Evolutionary conservation across 306 rosid genomes (phyloP).

Genomic region (Trifolium subterraneum): DNA sequence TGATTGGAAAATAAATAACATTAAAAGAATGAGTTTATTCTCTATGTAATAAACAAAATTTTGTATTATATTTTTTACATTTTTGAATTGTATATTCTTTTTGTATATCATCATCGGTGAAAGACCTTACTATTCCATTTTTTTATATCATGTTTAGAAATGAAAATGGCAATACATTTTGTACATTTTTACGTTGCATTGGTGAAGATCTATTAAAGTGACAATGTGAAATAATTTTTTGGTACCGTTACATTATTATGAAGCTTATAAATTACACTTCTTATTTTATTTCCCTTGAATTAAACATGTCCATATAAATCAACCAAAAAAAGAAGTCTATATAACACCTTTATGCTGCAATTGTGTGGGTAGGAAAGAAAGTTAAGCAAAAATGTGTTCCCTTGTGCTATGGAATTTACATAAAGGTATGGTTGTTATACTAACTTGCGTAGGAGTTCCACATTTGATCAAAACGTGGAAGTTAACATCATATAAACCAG

Average conservation of each 20-base stretch:
- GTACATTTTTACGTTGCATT: too few relatives aligned
- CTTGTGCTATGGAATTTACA: neutral
- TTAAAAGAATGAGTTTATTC: constrained; percentile 8
- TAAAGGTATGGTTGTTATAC: constrained; percentile 3
- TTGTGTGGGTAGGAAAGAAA: neutral
- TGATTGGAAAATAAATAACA: constrained; percentile 26
- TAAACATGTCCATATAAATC: neutral
- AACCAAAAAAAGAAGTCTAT: too few relatives aligned
- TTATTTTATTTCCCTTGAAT: neutral
- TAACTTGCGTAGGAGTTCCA: neutral
- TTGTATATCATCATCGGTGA: neutral
- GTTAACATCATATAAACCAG: too few relatives aligned
- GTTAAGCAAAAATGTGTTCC: neutral
- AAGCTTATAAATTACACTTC: neutral
- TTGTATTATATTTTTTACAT: constrained; percentile 5
- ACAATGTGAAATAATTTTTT: too few relatives aligned
- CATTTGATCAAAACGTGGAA: too few relatives aligned
- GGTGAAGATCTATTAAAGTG: too few relatives aligned
- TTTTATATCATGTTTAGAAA: too few relatives aligned
- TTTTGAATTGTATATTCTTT: constrained; percentile 4
- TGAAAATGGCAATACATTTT: too few relatives aligned
- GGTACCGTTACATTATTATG: too few relatives aligned
- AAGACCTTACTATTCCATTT: neutral
- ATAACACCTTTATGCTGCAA: neutral
- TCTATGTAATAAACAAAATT: neutral